A percentile compares a stretch with the other conserved stretches of the same genome.
Evolutionary conservation across 139 green algal species (phyloP).

Genomic region (Picochlorum sp.): DNA sequence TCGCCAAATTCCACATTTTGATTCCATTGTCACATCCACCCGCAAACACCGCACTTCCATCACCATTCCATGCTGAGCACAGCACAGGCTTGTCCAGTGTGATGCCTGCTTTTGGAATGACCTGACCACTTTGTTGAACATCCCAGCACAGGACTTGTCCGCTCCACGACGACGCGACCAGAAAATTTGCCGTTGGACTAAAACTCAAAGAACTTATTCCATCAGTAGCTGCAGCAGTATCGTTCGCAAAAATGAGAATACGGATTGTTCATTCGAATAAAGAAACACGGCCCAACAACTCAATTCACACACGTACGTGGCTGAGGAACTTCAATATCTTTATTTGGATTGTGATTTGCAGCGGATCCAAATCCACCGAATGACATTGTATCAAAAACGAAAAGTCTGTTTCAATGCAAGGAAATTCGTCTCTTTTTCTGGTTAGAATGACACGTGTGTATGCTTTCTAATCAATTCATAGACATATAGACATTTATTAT

Average conservation of each 20-base stretch:
- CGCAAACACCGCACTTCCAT: conserved; percentile 70
- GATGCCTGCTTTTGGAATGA: conserved; percentile 72
- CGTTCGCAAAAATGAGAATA: neutral
- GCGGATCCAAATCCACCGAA: conserved; percentile 10
- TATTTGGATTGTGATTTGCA: conserved; percentile 63
- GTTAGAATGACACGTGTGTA: too few relatives aligned
- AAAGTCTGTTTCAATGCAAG: too few relatives aligned
- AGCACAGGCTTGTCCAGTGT: conserved; percentile 74
- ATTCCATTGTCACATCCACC: conserved; percentile 85
- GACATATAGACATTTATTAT: too few relatives aligned
- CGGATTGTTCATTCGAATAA: neutral
- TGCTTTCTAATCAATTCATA: too few relatives aligned
- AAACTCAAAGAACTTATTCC: conserved; percentile 77
- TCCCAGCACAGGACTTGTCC: conserved; percentile 70
- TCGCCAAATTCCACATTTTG: conserved; percentile 88
- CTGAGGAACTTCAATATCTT: conserved; percentile 63
- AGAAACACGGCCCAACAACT: neutral
- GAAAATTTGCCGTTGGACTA: conserved; percentile 72
- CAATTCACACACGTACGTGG: conserved; percentile 19
- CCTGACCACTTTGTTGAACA: conserved; percentile 48
- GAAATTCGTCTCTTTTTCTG: too few relatives aligned
- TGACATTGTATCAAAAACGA: conserved; percentile 5
- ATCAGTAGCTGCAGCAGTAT: conserved; percentile 47
- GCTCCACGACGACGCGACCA: conserved; percentile 70
- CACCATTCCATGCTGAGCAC: conserved; percentile 72